Evolutionary conservation across 208 protist species (phyloP).

Genomic region (Phytomonas serpens): DNA sequence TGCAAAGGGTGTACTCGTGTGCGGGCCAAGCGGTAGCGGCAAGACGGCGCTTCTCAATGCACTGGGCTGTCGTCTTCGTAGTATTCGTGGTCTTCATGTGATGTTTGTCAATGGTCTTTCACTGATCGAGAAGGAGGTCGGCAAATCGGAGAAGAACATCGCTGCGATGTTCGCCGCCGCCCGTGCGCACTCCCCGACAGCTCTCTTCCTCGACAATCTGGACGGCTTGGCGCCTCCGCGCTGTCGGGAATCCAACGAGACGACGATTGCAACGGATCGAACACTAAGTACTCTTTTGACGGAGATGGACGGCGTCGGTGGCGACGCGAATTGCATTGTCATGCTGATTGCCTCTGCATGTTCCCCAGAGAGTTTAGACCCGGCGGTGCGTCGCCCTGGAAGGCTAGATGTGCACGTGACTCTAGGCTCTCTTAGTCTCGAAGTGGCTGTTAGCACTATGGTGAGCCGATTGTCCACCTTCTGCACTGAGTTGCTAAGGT

Average conservation of each 20-base stretch:
- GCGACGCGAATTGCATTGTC: constrained; percentile 28
- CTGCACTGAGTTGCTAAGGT: background rate
- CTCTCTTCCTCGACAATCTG: constrained; percentile 89
- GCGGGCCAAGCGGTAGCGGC: constrained; percentile 69
- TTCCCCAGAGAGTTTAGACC: constrained; percentile 47
- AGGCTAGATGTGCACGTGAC: constrained; percentile 79
- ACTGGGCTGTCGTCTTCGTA: constrained; percentile 38
- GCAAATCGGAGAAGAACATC: constrained; percentile 84
- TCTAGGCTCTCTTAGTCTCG: constrained; percentile 13
- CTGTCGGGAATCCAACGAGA: constrained; percentile 17
- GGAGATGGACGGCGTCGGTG: constrained; percentile 85
- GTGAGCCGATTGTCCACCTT: background rate
- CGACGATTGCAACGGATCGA: constrained; percentile 64
- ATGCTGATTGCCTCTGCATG: constrained; percentile 81
- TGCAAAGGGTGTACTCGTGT: constrained; percentile 69
- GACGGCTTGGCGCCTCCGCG: constrained; percentile 84
- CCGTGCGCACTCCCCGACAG: constrained; percentile 53
- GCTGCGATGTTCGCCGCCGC: constrained; percentile 67
- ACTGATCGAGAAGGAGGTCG: constrained; percentile 85
- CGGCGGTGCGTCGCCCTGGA: constrained; percentile 77
- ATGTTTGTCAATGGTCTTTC: constrained; percentile 66
- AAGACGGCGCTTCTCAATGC: constrained; percentile 76
- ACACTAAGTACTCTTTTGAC: constrained; percentile 87
- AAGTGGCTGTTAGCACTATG: background rate
- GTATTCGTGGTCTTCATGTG: constrained; percentile 36